These are phyloP conservation scores for Tetracentron sinense DNA, from an alignment of 164 flowering plant genomes.

Conservation along the genomic window DNA sequence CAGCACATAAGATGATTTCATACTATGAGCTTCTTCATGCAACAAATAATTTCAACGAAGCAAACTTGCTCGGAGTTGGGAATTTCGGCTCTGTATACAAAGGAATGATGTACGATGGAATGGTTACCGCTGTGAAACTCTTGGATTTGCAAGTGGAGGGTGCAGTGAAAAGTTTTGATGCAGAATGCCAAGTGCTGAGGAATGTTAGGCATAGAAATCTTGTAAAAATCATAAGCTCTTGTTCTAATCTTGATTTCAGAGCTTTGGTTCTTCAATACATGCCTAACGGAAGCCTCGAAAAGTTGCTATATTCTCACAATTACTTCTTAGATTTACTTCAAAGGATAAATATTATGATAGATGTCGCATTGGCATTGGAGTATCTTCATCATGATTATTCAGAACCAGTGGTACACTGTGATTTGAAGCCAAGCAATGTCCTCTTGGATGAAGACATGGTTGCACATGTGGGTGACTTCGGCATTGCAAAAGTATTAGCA, in stretches of 20 bases:
- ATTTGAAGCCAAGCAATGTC: conserved; percentile 1
- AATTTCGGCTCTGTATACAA: not conserved
- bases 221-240: not conserved
- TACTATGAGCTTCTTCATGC: not conserved
- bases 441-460: conserved; percentile 7
- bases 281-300: conserved; percentile 2
- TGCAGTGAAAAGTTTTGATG: conserved; percentile 2
- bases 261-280: conserved; percentile 3
- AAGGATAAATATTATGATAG: not conserved
- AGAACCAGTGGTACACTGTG: not conserved
- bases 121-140: not conserved
- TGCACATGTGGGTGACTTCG: conserved; percentile 4
- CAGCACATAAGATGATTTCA: not conserved
- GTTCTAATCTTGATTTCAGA: conserved; percentile 4
- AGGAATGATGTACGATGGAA: not conserved
- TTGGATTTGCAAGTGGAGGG: not conserved
- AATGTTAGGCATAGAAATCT: conserved; percentile 2
- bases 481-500: conserved; percentile 1
- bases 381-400: not conserved
- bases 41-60: not conserved
- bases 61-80: not conserved
- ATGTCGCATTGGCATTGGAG: conserved; percentile 2
- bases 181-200: conserved; percentile 3
- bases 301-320: conserved; percentile 7
- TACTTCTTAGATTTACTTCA: not conserved